phyloP scores from a whole-genome alignment of 2,329 filamentous ascomycete species.

The Colletotrichum theobromicola region DNA sequence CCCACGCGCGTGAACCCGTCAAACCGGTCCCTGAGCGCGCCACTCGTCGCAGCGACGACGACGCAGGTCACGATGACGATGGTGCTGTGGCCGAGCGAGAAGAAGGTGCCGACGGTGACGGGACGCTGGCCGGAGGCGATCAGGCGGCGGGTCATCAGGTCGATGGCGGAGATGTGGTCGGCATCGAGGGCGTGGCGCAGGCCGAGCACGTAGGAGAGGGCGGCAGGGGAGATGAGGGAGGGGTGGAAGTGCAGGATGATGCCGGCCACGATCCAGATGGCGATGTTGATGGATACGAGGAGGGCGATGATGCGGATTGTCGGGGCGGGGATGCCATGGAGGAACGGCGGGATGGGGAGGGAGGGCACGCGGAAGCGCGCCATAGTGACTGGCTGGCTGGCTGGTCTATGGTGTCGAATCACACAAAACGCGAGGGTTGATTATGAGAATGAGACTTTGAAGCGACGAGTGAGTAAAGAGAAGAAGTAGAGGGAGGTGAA shows the following conservation, averaged over 20 bases:
- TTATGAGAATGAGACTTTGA: not conserved
- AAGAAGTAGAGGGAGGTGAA: not conserved
- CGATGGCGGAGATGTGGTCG: slow-evolving; percentile 88
- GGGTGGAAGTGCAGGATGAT: slow-evolving; percentile 59
- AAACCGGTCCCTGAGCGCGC: slow-evolving; percentile 81
- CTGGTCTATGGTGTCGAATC: not conserved
- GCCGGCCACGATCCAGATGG: slow-evolving; percentile 60
- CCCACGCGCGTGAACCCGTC: slow-evolving; percentile 81
- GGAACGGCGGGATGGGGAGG: slow-evolving; percentile 29
- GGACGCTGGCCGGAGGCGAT: slow-evolving; percentile 85
- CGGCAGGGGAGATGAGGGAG: slow-evolving; percentile 76
- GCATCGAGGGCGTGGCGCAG: slow-evolving; percentile 95
- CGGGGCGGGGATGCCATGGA: slow-evolving; percentile 33
- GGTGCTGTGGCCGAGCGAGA: slow-evolving; percentile 91
- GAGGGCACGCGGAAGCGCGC: slow-evolving; percentile 18
- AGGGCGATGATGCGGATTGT: slow-evolving; percentile 54
- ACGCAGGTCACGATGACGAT: slow-evolving; percentile 91
- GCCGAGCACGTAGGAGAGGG: slow-evolving; percentile 86
- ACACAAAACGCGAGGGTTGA: not conserved
- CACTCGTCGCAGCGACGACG: slow-evolving; percentile 88
- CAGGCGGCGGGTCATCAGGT: slow-evolving; percentile 90
- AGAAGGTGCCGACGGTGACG: slow-evolving; percentile 92
- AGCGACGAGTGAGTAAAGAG: not conserved
- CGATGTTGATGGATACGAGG: slow-evolving; percentile 55
- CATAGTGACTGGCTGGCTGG: not conserved